These are phyloP conservation scores for Termitomyces eurrhizus DNA, from an alignment of 768 basidiomycete species.

Conservation along the genomic window DNA sequence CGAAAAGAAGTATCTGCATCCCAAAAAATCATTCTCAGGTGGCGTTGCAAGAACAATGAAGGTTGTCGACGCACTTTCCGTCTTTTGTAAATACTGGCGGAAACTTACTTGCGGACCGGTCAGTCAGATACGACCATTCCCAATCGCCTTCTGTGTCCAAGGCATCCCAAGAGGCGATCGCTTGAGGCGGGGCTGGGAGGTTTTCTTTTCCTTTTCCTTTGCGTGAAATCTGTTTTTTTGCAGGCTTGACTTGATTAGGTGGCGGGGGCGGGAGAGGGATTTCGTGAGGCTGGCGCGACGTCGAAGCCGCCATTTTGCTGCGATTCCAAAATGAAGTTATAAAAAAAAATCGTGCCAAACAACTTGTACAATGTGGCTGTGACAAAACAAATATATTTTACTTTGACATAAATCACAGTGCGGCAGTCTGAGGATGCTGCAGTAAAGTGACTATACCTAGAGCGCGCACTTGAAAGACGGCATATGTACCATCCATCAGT, in stretches of 20 bases:
- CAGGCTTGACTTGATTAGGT: conserved; percentile 17
- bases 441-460: neutral
- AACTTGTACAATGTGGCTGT: conserved; percentile 12
- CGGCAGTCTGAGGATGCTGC: neutral
- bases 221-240: conserved; percentile 26
- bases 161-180: conserved; percentile 19
- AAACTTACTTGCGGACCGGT: conserved; percentile 56
- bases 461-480: conserved; percentile 4
- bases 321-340: conserved; percentile 7
- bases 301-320: conserved; percentile 39
- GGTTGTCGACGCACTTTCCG: conserved; percentile 54
- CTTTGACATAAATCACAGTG: neutral
- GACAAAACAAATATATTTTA: conserved; percentile 7
- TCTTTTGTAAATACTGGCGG: conserved; percentile 86
- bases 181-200: conserved; percentile 16
- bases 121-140: conserved; percentile 72
- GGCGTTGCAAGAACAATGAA: neutral
- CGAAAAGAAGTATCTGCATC: conserved; percentile 81
- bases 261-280: conserved; percentile 28
- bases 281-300: conserved; percentile 35
- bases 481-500: neutral
- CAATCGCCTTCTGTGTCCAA: conserved; percentile 34
- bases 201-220: conserved; percentile 50
- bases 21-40: conserved; percentile 3
- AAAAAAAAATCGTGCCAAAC: conserved; percentile 34